Evolutionary conservation across 2,329 filamentous ascomycete genomes (phyloP).

Genomic region (Aspergillus sclerotialis): DNA sequence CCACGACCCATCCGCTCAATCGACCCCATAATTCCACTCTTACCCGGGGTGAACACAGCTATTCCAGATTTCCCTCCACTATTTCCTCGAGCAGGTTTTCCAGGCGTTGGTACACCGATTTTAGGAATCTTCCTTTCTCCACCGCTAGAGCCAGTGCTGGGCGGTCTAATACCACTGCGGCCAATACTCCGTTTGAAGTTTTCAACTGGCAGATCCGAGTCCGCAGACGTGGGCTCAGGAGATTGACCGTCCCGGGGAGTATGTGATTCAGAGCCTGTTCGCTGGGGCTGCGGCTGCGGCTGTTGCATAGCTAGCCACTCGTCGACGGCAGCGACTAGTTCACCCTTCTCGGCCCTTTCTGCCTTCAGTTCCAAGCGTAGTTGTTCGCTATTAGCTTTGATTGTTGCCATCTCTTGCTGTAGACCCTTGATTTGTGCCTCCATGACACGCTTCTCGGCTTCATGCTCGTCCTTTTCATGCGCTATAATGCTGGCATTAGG

Average conservation of each 20-base stretch:
- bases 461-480: slow-evolving; percentile 52
- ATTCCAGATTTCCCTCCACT: slow-evolving; percentile 32
- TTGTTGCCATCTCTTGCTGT: slow-evolving; percentile 61
- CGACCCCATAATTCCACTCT: slow-evolving; percentile 73
- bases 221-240: slow-evolving; percentile 4
- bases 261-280: not conserved
- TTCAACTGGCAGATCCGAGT: slow-evolving; percentile 12
- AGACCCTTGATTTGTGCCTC: slow-evolving; percentile 70
- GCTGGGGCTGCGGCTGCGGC: slow-evolving; percentile 1
- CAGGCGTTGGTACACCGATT: slow-evolving; percentile 21
- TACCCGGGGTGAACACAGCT: slow-evolving; percentile 34
- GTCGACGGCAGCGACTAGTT: slow-evolving; percentile 41
- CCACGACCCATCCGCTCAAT: slow-evolving; percentile 78
- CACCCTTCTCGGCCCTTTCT: slow-evolving; percentile 45
- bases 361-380: slow-evolving; percentile 53
- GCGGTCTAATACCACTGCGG: slow-evolving; percentile 24
- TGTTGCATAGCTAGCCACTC: slow-evolving; percentile 40
- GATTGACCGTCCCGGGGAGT: slow-evolving; percentile 4
- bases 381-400: slow-evolving; percentile 61
- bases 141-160: slow-evolving; percentile 15
- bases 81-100: slow-evolving; percentile 25
- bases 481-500: slow-evolving; percentile 39
- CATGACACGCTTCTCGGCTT: slow-evolving; percentile 61
- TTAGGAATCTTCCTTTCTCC: slow-evolving; percentile 24
- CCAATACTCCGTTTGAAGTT: slow-evolving; percentile 17